Conservation (phyloP, 192 early-diverging fungal species). For the Haplosporangium gracile region DNA sequence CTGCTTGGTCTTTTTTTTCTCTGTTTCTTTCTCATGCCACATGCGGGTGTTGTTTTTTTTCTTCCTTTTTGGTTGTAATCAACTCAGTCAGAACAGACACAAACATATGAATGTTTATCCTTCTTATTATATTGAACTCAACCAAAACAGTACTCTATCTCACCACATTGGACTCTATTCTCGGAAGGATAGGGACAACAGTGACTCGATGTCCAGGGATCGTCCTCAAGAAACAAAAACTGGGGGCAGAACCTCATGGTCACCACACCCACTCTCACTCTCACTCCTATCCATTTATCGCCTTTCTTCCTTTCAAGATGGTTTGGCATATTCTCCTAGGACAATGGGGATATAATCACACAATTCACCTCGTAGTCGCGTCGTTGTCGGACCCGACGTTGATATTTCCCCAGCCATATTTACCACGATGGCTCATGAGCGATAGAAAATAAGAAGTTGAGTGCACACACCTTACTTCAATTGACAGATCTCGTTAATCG, state of each 20-base stretch:
- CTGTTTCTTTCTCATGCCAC: background rate
- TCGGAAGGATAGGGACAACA: too few relatives aligned
- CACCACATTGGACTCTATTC: too few relatives aligned
- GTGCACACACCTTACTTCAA: background rate
- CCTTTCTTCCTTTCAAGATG: background rate
- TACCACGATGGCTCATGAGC: background rate
- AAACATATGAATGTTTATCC: slow-evolving; percentile 3
- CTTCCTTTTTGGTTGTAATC: too few relatives aligned
- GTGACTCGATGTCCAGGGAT: background rate
- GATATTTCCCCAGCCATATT: background rate
- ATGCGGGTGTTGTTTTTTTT: background rate
- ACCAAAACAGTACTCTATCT: background rate
- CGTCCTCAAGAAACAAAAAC: background rate
- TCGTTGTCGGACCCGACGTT: background rate
- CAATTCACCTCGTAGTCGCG: too few relatives aligned
- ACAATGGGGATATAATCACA: too few relatives aligned
- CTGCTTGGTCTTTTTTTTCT: background rate
- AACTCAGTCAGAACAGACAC: background rate
- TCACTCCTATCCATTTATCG: background rate
- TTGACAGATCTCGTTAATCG: background rate
- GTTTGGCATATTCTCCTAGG: background rate
- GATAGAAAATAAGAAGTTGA: background rate
- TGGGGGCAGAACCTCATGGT: background rate
- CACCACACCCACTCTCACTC: background rate
- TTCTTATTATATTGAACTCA: background rate